Base-by-base conservation (phyloP, 306 rosid species). In the Glycyrrhiza uralensis region DNA sequence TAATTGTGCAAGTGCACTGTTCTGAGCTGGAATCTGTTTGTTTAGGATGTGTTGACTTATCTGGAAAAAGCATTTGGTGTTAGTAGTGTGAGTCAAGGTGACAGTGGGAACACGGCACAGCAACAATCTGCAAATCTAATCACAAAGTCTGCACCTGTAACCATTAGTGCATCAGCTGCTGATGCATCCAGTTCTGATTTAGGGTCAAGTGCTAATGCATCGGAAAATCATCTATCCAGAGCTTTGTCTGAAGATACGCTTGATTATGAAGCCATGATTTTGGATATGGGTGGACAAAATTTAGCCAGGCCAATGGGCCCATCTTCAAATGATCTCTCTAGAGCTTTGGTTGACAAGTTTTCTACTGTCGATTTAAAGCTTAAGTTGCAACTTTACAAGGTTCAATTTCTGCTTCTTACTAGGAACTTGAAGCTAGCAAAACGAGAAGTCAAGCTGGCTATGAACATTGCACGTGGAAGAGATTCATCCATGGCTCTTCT, bases 401-500 rank as follows among this genome's bases (percentile, higher is more conserved):
- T 95, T 50, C 83, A 86, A n/a, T 89, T 91, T 82, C 89, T 95
- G 64, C 89, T 95, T 79, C 90, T 92, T 54, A 84, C 93, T 14
- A 84, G 97, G 89, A 95, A 89, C 73, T 60, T 95, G 80, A 95
- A 95, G 86, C 90, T 86, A 76, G 99, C 99, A 3, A 92, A 95
- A 74, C 89, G 99, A 46, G 99, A 95, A 84, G 93, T 92, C 79
- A 95, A 95, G 85, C 82, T 88, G 64, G 96, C 95, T 59, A 88
- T 95, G 96, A 95, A 95, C 85, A 87, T 94, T 39, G 91, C 92
- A 81, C 97, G 93, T 32, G 93, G 92, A 67, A 81, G 86, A 69
- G 99, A 95, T 79, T 89, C 91, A 24, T 85, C 96, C 42, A 86
- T 85, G 96, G 99, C 97, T 70, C 96, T 95, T 76, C 87, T 95